These are phyloP conservation scores for Aspergillus sp. DNA, from an alignment of 2,329 filamentous ascomycete species.

Conservation along the genomic window DNA sequence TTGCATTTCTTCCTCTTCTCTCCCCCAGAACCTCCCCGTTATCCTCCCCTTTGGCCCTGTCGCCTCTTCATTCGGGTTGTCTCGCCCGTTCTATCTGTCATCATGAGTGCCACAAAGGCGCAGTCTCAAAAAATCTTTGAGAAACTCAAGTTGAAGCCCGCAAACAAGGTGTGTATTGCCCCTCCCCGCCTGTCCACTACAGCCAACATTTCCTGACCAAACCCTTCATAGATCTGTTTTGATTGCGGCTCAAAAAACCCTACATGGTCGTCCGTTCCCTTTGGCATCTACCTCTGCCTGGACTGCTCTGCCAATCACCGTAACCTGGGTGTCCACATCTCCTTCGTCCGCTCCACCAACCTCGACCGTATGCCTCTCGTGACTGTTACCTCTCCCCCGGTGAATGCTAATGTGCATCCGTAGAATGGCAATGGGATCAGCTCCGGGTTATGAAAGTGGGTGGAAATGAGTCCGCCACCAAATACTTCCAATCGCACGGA, in stretches of 20 bases:
- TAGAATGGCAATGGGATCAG: slow-evolving; percentile 99
- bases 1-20: slow-evolving; percentile 21
- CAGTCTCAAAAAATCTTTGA: slow-evolving; percentile 97
- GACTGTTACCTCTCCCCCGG: not conserved
- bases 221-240: slow-evolving; percentile 75
- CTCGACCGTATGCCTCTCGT: slow-evolving; percentile 76
- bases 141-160: slow-evolving; percentile 89
- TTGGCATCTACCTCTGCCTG: slow-evolving; percentile 96
- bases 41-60: slow-evolving; percentile 3
- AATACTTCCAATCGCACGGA: slow-evolving; percentile 96
- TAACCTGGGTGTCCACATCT: slow-evolving; percentile 97
- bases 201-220: slow-evolving; percentile 6
- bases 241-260: slow-evolving; percentile 97
- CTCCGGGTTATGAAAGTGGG: slow-evolving; percentile 96
- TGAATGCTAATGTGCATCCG: slow-evolving; percentile 19
- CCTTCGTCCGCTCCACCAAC: slow-evolving; percentile 96
- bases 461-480: slow-evolving; percentile 95
- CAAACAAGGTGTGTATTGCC: slow-evolving; percentile 74
- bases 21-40: slow-evolving; percentile 4
- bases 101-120: slow-evolving; percentile 77
- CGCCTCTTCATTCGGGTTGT: not conserved
- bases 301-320: slow-evolving; percentile 97
- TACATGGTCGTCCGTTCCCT: slow-evolving; percentile 95
- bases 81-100: slow-evolving; percentile 18
- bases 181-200: slow-evolving; percentile 20